Conservation (phyloP, 108 stramenopile genomes). For the Licmophora abbreviata region DNA sequence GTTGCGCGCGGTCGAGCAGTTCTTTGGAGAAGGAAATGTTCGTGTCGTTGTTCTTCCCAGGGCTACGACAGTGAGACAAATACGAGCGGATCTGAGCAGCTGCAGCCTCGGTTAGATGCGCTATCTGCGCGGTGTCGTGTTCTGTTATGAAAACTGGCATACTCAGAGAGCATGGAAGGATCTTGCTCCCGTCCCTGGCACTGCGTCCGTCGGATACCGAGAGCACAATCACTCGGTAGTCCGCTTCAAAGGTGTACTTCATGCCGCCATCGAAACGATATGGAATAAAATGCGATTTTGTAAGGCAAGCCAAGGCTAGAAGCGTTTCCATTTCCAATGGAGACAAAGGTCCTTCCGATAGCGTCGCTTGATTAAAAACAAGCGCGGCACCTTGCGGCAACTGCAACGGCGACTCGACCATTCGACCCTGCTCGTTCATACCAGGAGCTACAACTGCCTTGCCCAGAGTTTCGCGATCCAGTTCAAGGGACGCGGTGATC, state of each 20-base stretch:
- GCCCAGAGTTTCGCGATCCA: background rate
- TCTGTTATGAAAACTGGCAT: conserved; percentile 4
- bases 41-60: no score
- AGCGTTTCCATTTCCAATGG: background rate
- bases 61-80: background rate
- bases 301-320: conserved; percentile 1
- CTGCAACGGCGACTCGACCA: conserved; percentile 30
- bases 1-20: conserved; percentile 27
- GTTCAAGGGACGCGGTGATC: conserved; percentile 20
- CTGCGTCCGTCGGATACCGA: conserved; percentile 8
- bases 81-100: background rate
- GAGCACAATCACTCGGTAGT: conserved; percentile 41
- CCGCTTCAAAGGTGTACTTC: conserved; percentile 38
- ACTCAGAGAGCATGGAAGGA: conserved; percentile 2
- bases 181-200: background rate
- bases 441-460: conserved; percentile 6
- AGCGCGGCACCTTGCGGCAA: conserved; percentile 33
- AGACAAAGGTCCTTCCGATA: conserved; percentile 2
- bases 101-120: no score
- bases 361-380: conserved; percentile 13
- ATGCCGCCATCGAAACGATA: conserved; percentile 45
- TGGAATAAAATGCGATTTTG: conserved; percentile 18
- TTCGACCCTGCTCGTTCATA: conserved; percentile 20
- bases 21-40: conserved; percentile 11
- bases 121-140: no score